Evolutionary conservation across 2,329 filamentous ascomycete genomes (phyloP).

Genomic region (Kalmusia sp.): DNA sequence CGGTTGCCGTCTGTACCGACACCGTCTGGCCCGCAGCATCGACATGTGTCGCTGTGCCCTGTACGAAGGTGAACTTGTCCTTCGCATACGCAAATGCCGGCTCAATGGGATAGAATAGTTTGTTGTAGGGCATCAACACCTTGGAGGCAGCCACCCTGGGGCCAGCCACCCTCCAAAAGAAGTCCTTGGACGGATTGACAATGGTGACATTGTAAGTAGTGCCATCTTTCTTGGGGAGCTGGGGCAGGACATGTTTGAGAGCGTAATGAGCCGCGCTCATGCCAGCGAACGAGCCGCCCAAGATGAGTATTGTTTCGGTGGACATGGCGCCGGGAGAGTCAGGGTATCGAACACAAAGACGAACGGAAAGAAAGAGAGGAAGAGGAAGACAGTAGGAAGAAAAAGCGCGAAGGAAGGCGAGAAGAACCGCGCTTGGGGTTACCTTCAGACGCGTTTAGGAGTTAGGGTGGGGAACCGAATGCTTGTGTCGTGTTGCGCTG

Average conservation of each 20-base stretch:
- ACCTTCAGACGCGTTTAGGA: background rate
- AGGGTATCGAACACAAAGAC: constrained; percentile 16
- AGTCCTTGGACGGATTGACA: constrained; percentile 61
- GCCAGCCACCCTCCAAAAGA: constrained; percentile 62
- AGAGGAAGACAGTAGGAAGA: background rate
- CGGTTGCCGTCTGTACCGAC: constrained; percentile 40
- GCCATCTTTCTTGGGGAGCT: constrained; percentile 42
- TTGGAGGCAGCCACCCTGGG: constrained; percentile 62
- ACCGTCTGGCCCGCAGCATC: constrained; percentile 56
- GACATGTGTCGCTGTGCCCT: constrained; percentile 58
- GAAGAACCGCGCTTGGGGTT: background rate
- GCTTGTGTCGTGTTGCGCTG: constrained; percentile 1
- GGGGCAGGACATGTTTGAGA: constrained; percentile 43
- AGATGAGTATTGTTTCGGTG: constrained; percentile 45
- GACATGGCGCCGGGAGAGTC: constrained; percentile 27
- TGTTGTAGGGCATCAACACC: constrained; percentile 55
- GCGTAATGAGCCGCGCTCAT: constrained; percentile 45
- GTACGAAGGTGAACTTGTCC: constrained; percentile 59
- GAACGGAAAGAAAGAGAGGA: background rate
- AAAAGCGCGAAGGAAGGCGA: background rate
- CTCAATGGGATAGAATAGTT: constrained; percentile 60
- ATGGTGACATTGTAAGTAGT: constrained; percentile 61
- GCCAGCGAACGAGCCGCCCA: constrained; percentile 46
- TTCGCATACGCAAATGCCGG: constrained; percentile 60
- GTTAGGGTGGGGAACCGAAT: constrained; percentile 2